Evolutionary conservation across 2,329 filamentous ascomycete genomes (phyloP), one percentile per base, ranked within the genome.

Genomic region (Pseudopithomyces chartarum): DNA sequence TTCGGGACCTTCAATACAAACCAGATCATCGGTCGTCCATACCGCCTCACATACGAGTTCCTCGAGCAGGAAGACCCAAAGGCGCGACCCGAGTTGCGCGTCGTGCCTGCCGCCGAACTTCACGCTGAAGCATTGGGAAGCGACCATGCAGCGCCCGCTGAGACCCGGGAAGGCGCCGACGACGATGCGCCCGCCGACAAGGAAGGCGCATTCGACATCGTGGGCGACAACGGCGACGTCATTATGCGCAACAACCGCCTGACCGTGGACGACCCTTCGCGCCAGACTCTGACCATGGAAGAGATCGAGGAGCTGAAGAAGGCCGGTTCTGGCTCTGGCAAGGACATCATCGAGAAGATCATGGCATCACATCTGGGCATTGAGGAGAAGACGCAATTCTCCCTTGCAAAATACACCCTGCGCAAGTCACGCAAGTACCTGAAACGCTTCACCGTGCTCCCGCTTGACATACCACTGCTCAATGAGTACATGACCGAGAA

Each of bases 391-490:
- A 98, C 95, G 0, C 84, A 87, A 0, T 99, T 96, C 70, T 96
- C 92, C 2, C 81, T 97, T 56, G 93, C 94, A 42, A 99, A 99
- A 76, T 99, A 99, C 78, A 97, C 95, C 69, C 81, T 98, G 17
- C 83, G 96, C 44, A 99, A 99, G 80, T 90, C 91, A 62, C 93
- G 89, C 73, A 99, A 99, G 77, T 98, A 96, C 73, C 84, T 98
- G 61, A 88, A 90, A 67, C 84, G 92, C 12, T 98, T 99, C 70
- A 91, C 90, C 0, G 86, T 95, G 1, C 76, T 96, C 50, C 94
- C 94, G 0, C 79, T 98, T 64, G 92, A 97, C 69, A 87, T 96
- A 13, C 83, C 87, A 0, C 83, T 87, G 61, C 80, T 98, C 59
- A 87, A 87, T 19, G 85, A 92, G 64, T 96, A 90, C 81, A 82